Base-by-base conservation (phyloP, 345 rosid species). In the Lepidium africanum region DNA sequence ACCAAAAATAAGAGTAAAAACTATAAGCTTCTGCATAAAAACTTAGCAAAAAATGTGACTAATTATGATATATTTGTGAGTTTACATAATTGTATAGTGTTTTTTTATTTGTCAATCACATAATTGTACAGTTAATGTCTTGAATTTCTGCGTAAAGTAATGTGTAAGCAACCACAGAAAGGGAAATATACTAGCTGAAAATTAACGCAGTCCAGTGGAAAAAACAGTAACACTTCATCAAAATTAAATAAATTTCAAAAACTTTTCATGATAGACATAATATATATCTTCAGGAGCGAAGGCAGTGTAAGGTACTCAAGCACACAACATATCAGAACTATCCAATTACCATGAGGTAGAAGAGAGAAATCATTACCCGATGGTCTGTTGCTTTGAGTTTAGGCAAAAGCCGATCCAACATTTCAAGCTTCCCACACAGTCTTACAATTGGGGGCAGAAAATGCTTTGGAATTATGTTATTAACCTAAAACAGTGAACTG, bases 341-440 rank as follows among this genome's bases (percentile, higher is more conserved):
- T 58, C 8, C 35, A 21, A 39, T 39, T 21, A 19, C 33, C 47
- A 59, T 13, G 33, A 63, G 68, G 32, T 23, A 36, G 5, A 19
- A 48, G 19, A 47, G 57, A 36, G 57, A 36, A 48, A 21, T 14
- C 35, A 67, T 65, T 85, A 91, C 97, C 86, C 97, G 85, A 76
- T 91, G 97, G 64, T 85, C 97, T 23, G 97, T 81, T 53, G 91
- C 92, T 80, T 85, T 85, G 67, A 91, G 82, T 66, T 91, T 88
- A 7, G 92, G 92, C 33, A 91, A 87, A 63, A 88, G 71, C 36
- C 96, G 79, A 78, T 91, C 97, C 60, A 91, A 67, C 92, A 91
- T 88, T 84, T 86, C 92, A 77, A 91, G 92, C 86, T 91, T 91
- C 69, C 97, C 96, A 65, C 97, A 91, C 37, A 81, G 89, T 66